A percentile compares a stretch with the other conserved stretches of the same genome.
These are phyloP conservation scores for Leccinum proximum DNA, from an alignment of 1,284 basidiomycete species.

Conservation along the genomic window DNA sequence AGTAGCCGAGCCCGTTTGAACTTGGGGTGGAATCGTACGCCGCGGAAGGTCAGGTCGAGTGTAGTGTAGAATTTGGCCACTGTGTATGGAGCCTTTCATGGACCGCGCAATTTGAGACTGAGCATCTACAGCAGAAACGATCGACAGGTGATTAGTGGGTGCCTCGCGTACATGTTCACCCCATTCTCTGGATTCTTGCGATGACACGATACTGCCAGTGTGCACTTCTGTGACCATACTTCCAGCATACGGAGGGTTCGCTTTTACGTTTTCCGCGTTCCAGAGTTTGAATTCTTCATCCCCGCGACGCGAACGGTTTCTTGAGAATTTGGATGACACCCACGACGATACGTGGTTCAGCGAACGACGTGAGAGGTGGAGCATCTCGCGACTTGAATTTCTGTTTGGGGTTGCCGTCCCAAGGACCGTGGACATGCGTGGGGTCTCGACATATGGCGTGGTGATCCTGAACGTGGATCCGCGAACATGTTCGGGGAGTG, in stretches of 20 bases:
- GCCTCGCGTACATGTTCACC: constrained; percentile 8
- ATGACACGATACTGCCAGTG: constrained; percentile 1
- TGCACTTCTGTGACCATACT: constrained; percentile 1
- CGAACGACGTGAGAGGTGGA: constrained; percentile 25
- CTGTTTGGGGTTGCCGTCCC: constrained; percentile 8
- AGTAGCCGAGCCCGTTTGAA: background rate
- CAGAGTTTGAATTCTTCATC: constrained; percentile 34
- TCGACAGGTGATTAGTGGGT: constrained; percentile 4
- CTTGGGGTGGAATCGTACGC: constrained; percentile 5
- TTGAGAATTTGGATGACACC: constrained; percentile 27
- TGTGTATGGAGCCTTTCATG: constrained; percentile 8
- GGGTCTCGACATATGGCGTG: constrained; percentile 27
- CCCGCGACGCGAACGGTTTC: constrained; percentile 21
- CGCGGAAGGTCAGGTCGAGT: constrained; percentile 4
- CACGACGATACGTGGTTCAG: constrained; percentile 34
- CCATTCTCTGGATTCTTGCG: constrained; percentile 9
- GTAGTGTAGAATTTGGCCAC: constrained; percentile 4
- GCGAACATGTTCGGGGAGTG: constrained; percentile 24
- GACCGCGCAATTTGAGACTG: constrained; percentile 10
- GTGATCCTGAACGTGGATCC: constrained; percentile 31
- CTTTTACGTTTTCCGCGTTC: constrained; percentile 31
- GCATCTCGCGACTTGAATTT: constrained; percentile 14
- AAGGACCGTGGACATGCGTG: constrained; percentile 22
- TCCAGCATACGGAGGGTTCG: constrained; percentile 8
- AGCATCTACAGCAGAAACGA: constrained; percentile 8